phyloP scores from a whole-genome alignment of 1,284 basidiomycete species.

The Cystobasidium slooffiae region DNA sequence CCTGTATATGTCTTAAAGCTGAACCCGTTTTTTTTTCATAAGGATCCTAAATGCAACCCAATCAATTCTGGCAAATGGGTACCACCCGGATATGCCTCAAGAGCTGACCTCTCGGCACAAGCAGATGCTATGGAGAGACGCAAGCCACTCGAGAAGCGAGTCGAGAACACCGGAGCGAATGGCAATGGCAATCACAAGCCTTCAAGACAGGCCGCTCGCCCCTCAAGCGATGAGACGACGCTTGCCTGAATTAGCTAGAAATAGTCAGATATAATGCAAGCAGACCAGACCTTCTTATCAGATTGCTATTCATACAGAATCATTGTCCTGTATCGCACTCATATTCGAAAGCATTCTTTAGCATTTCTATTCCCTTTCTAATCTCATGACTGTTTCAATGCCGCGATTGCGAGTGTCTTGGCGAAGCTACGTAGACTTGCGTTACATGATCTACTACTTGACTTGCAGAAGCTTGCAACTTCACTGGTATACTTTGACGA shows the following conservation, averaged over 20 bases:
- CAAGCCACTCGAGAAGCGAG: slow-evolving; percentile 39
- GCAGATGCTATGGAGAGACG: slow-evolving; percentile 46
- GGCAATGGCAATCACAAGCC: slow-evolving; percentile 29
- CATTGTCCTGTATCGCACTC: too few species aligned
- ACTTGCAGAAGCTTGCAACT: too few species aligned
- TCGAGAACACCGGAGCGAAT: slow-evolving; percentile 45
- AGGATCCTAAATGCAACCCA: slow-evolving; percentile 33
- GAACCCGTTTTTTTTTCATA: slow-evolving; percentile 49
- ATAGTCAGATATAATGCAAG: too few species aligned
- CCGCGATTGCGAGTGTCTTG: too few species aligned
- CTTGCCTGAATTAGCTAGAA: slow-evolving; percentile 9
- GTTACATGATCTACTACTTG: too few species aligned
- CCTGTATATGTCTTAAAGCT: background rate
- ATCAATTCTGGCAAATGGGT: slow-evolving; percentile 61
- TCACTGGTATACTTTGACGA: too few species aligned
- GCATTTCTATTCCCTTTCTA: too few species aligned
- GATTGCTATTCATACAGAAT: too few species aligned
- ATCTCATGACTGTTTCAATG: too few species aligned
- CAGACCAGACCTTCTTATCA: too few species aligned
- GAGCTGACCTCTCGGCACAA: slow-evolving; percentile 45
- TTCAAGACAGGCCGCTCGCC: background rate
- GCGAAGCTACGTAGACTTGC: too few species aligned
- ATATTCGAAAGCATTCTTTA: too few species aligned
- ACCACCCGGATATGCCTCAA: slow-evolving; percentile 48
- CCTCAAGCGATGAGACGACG: slow-evolving; percentile 30